phyloP scores from a whole-genome alignment of 352 stramenopile species.

The Achlya hypogyna region DNA sequence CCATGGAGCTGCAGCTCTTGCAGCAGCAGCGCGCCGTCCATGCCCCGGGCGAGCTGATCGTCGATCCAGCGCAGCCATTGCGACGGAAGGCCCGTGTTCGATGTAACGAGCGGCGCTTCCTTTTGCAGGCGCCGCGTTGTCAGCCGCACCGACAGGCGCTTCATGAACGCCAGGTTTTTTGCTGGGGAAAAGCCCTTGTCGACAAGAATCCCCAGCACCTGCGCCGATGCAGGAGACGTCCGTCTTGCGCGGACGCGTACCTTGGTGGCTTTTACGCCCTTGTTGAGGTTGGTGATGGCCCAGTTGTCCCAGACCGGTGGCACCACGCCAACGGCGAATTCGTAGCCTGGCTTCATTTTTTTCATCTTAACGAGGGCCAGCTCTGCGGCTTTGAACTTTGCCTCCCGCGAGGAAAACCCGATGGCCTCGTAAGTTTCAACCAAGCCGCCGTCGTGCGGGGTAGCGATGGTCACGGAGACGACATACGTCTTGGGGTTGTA shows the following conservation, averaged over 20 bases:
- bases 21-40: constrained; percentile 47
- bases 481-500: constrained; percentile 28
- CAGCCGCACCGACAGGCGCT: constrained; percentile 42
- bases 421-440: constrained; percentile 8
- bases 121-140: constrained; percentile 44
- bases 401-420: constrained; percentile 51
- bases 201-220: constrained; percentile 36
- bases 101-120: constrained; percentile 17
- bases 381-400: constrained; percentile 63
- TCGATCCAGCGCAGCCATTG: constrained; percentile 61
- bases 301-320: constrained; percentile 43
- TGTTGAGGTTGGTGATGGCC: constrained; percentile 58
- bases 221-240: background rate
- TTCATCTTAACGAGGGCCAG: constrained; percentile 40
- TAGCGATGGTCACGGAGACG: constrained; percentile 40
- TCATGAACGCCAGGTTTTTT: constrained; percentile 43
- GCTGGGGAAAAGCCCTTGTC: constrained; percentile 56
- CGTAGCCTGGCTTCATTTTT: constrained; percentile 52
- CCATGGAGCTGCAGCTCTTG: constrained; percentile 39
- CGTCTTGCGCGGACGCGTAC: background rate
- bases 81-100: constrained; percentile 32
- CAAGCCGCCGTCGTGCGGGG: background rate
- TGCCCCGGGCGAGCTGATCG: constrained; percentile 46
- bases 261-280: constrained; percentile 33
- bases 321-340: constrained; percentile 39